Evolutionary conservation across 805 yeast species (phyloP).

Genomic region (Candida ulmi): DNA sequence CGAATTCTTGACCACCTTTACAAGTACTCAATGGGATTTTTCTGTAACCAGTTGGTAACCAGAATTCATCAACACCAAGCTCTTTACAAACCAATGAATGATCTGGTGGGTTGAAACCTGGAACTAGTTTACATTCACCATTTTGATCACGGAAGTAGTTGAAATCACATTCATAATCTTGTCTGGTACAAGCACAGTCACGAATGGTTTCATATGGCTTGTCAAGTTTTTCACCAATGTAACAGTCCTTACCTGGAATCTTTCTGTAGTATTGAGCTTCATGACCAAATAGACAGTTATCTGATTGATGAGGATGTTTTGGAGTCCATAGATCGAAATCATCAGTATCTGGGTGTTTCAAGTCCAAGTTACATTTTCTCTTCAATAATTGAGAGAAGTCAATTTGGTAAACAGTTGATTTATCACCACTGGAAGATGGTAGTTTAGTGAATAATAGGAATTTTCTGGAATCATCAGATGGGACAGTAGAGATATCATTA

Average conservation of each 20-base stretch:
- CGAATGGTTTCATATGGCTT: slow-evolving; percentile 50
- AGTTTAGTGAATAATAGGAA: slow-evolving; percentile 59
- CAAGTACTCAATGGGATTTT: slow-evolving; percentile 83
- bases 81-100: slow-evolving; percentile 55
- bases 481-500: slow-evolving; percentile 80
- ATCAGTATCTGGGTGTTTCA: slow-evolving; percentile 35
- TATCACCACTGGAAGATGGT: slow-evolving; percentile 37
- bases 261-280: slow-evolving; percentile 55
- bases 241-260: slow-evolving; percentile 55
- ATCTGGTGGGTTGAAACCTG: slow-evolving; percentile 65
- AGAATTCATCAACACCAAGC: slow-evolving; percentile 58
- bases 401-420: slow-evolving; percentile 43
- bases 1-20: slow-evolving; percentile 70
- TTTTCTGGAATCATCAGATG: slow-evolving; percentile 81
- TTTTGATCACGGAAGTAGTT: slow-evolving; percentile 66
- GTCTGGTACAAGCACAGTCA: slow-evolving; percentile 80
- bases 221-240: slow-evolving; percentile 54
- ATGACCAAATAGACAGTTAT: slow-evolving; percentile 68
- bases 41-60: slow-evolving; percentile 90
- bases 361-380: slow-evolving; percentile 51
- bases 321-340: slow-evolving; percentile 69
- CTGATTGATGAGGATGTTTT: slow-evolving; percentile 43
- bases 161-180: slow-evolving; percentile 92
- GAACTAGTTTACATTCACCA: slow-evolving; percentile 82
- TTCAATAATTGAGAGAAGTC: slow-evolving; percentile 50